Evolutionary conservation across 169 alveolate genomes (phyloP).

Genomic region (Cystoisospora suis): DNA sequence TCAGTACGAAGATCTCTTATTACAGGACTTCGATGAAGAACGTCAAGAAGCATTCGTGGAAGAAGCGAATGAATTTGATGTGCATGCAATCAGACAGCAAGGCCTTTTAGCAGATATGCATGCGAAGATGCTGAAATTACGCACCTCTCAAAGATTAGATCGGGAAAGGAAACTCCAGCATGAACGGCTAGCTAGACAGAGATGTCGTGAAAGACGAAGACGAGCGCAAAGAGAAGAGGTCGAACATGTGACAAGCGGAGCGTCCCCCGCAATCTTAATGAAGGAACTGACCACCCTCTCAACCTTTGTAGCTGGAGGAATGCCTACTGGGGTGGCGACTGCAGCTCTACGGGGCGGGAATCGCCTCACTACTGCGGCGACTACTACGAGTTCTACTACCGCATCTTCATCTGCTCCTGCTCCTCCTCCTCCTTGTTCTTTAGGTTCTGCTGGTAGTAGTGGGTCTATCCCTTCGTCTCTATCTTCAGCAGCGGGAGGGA

Average conservation of each 20-base stretch:
- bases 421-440: not conserved
- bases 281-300: conserved; percentile 7
- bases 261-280: conserved; percentile 5
- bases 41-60: not conserved
- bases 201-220: conserved; percentile 19
- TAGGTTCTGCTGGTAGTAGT: not conserved
- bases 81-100: not conserved
- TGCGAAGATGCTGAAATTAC: not conserved
- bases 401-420: too few species aligned
- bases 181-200: conserved; percentile 8
- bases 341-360: not conserved
- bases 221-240: conserved; percentile 15
- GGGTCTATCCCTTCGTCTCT: not conserved
- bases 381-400: too few species aligned
- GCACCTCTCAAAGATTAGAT: not conserved
- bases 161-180: conserved; percentile 16
- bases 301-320: not conserved
- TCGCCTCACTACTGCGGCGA: too few species aligned
- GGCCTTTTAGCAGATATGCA: not conserved
- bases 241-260: not conserved
- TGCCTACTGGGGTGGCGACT: not conserved
- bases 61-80: not conserved
- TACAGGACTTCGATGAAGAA: not conserved
- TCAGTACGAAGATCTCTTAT: not conserved
- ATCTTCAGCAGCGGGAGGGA: not conserved